Evolutionary conservation across 2,329 filamentous ascomycete species (phyloP), one percentile per base, ranked within the genome.

Genomic region (Alternaria conjuncta): DNA sequence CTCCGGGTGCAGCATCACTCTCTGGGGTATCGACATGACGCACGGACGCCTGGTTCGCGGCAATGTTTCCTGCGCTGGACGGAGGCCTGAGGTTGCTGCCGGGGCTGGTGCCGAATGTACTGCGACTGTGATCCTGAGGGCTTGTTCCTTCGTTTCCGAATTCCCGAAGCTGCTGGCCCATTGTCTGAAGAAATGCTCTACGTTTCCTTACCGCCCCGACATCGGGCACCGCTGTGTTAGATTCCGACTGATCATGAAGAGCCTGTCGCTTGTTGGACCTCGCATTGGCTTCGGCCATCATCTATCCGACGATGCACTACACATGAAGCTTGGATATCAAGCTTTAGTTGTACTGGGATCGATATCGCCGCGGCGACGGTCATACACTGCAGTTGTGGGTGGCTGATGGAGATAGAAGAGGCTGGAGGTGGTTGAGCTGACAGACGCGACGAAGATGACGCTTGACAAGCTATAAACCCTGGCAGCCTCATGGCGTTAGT

Each of bases 101-200:
- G 20, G 68, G 68, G 51, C 69, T 72, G 47, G 65, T 67, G 26
- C 61, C 61, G 25, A 74, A 72, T 5, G 67, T 68, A 43, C 45
- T 62, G 18, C 71, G 63, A 43, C 44, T 63, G 11, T 66, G 62
- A 49, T 72, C 63, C 36, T 69, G 66, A 26, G 71, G 70, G 45
- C 70, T 74, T 50, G 66, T 67, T 26, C 67, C 69, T 25, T 73
- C 66, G 3, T 54, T 66, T 9, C 71, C 70, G 50, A 73, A 72
- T 32, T 74, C 71, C 10, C 71, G 68, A 21, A 74, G 67, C 50
- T 74, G 70, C 20, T 71, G 71, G 30, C 70, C 69, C 71, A 74
- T 74, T 13, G 71, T 74, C 41, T 71, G 70, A 3, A 74, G 64
- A 45, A 71, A 74, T 5, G 69, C 69, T 36, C 70, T 67, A 10